Conservation (phyloP, 768 basidiomycete species). For the Suillus cothurnatus region DNA sequence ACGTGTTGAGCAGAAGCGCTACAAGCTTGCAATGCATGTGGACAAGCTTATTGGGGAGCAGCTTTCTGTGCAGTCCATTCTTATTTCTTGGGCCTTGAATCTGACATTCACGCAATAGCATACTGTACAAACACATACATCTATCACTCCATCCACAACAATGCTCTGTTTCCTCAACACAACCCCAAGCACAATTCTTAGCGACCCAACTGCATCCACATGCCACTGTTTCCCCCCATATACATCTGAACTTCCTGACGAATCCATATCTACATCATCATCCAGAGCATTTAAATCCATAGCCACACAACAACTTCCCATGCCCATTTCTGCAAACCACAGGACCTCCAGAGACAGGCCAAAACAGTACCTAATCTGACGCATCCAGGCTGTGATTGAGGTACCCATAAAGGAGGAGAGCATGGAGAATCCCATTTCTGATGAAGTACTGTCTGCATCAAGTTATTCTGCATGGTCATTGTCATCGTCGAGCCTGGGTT, state of each 20-base stretch:
- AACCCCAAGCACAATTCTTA: conserved; percentile 7
- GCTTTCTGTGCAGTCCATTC: conserved; percentile 40
- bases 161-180: conserved; percentile 25
- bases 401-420: too few species aligned
- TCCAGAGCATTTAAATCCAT: too few species aligned
- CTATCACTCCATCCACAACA: conserved; percentile 36
- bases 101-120: conserved; percentile 9
- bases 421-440: too few species aligned
- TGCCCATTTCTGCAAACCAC: too few species aligned
- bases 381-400: too few species aligned
- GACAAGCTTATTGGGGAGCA: conserved; percentile 61
- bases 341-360: too few species aligned
- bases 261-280: conserved; percentile 27
- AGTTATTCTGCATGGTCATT: too few species aligned
- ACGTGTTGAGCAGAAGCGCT: conserved; percentile 71
- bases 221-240: conserved; percentile 19
- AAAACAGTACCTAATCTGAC: too few species aligned
- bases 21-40: conserved; percentile 53
- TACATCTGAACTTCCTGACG: conserved; percentile 25
- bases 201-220: conserved; percentile 34
- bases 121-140: conserved; percentile 17
- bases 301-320: too few species aligned
- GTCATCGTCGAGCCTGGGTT: too few species aligned
- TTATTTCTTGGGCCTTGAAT: background rate
- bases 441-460: too few species aligned